Base-by-base conservation (phyloP, 2,329 filamentous ascomycete species). In the Fusarium sp. region DNA sequence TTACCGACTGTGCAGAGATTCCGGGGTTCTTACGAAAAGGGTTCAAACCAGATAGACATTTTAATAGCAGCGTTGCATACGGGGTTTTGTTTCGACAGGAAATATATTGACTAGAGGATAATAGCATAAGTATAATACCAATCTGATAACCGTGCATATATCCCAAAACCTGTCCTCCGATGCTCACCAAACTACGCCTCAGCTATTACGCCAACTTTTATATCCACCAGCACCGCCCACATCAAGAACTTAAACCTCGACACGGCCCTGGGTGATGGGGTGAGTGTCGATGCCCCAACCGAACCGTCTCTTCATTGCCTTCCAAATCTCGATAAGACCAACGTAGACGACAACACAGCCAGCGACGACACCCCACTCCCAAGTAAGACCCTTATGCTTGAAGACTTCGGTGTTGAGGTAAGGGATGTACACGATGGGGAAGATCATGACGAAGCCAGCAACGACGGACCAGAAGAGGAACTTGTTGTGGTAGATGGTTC, bases 361-460 rank as follows among this genome's bases (percentile, higher is more conserved):
- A 47, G 86, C 82, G 1, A 93, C 90, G 4, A 93, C 82, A 3
- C 86, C 89, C 91, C 90, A 93, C 74, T 93, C 90, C 89, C 90
- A 92, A 4, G 82, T 84, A 59, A 93, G 89, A 1, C 86, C 87
- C 45, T 84, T 83, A 76, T 93, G 91, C 79, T 92, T 90, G 80
- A 93, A 93, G 3, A 93, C 90, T 4, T 81, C 79, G 2, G 82
- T 83, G 76, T 92, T 92, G 70, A 93, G 82, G 25, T 86, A 84
- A 0, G 91, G 91, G 40, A 93, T 86, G 75, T 93, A 93, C 25
- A 91, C 81, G 27, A 90, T 84, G 0, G 89, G 88, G 63, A 90
- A 90, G 0, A 86, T 87, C 66, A 85, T 82, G 9, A 87, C 68
- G 69, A 90, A 89, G 3, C 89, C 89, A 3, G 84, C 84, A n/a